Conservation (phyloP, 1,139 yeast species). For the Yamadazyma membranifaciens region DNA sequence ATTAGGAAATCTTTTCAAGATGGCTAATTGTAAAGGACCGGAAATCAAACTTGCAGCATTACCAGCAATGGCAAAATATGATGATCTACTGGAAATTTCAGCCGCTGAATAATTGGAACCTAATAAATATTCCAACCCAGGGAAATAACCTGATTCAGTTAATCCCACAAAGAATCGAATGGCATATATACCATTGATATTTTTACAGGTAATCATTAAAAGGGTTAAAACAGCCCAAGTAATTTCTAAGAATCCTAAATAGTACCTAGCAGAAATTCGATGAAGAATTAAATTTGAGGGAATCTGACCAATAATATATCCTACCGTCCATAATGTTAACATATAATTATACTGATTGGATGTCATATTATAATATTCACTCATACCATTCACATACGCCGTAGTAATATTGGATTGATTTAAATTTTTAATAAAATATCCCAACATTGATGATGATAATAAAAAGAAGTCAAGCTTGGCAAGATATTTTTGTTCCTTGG, state of each 20-base stretch:
- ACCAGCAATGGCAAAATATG: constrained; percentile 41
- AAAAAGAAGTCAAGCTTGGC: constrained; percentile 45
- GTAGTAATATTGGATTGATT: constrained; percentile 48
- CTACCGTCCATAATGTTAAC: constrained; percentile 55
- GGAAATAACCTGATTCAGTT: constrained; percentile 59
- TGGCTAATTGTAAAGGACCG: constrained; percentile 37
- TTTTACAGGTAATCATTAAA: constrained; percentile 44
- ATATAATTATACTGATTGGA: constrained; percentile 54
- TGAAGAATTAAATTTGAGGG: constrained; percentile 57
- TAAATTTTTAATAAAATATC: constrained; percentile 36
- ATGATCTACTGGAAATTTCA: constrained; percentile 40
- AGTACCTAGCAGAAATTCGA: constrained; percentile 51
- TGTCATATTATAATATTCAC: constrained; percentile 49
- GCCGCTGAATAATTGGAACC: constrained; percentile 34
- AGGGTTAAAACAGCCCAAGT: constrained; percentile 59
- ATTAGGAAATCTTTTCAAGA: constrained; percentile 28
- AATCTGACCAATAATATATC: constrained; percentile 58
- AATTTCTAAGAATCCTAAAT: constrained; percentile 53
- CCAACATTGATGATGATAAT: constrained; percentile 43
- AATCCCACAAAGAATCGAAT: constrained; percentile 58
- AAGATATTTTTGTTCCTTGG: constrained; percentile 39
- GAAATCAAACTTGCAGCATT: constrained; percentile 29
- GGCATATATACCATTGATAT: constrained; percentile 49
- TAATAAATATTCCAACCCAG: constrained; percentile 52
- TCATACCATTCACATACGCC: constrained; percentile 65